A percentile compares a stretch with the other conserved stretches of the same genome.
These are phyloP conservation scores for Barnettozyma salicaria DNA, from an alignment of 805 yeast genomes.

Conservation along the genomic window DNA sequence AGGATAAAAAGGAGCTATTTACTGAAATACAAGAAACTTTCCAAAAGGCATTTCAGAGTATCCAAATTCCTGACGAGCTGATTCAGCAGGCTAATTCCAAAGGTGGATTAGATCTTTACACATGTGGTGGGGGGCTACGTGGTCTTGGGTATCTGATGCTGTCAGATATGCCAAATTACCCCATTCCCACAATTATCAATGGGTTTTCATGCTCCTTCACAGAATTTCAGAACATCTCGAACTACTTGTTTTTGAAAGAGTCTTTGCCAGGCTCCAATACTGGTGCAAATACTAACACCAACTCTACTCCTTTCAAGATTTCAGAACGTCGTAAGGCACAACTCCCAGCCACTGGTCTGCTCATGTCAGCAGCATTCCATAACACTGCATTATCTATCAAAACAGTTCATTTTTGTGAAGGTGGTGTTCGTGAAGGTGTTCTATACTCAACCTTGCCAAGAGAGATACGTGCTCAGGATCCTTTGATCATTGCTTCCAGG, in stretches of 20 bases:
- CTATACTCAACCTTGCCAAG: slow-evolving; percentile 56
- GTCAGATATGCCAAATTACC: slow-evolving; percentile 48
- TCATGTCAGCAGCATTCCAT: slow-evolving; percentile 57
- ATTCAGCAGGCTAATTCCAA: slow-evolving; percentile 43
- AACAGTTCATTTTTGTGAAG: slow-evolving; percentile 64
- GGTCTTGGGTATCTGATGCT: slow-evolving; percentile 61
- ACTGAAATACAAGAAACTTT: slow-evolving; percentile 50
- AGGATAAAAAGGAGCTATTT: slow-evolving; percentile 42
- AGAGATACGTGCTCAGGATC: slow-evolving; percentile 58
- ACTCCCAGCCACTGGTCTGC: slow-evolving; percentile 61
- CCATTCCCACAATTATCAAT: slow-evolving; percentile 63
- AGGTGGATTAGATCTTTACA: slow-evolving; percentile 58
- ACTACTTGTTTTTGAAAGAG: slow-evolving; percentile 44
- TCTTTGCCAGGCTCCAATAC: slow-evolving; percentile 40
- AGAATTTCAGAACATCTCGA: slow-evolving; percentile 46
- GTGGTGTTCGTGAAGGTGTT: slow-evolving; percentile 75
- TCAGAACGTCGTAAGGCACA: slow-evolving; percentile 62
- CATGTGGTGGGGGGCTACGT: slow-evolving; percentile 72
- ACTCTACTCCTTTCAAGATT: slow-evolving; percentile 40
- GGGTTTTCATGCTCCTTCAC: slow-evolving; percentile 57
- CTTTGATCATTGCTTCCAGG: slow-evolving; percentile 59
- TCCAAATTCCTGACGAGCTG: slow-evolving; percentile 48
- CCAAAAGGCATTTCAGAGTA: slow-evolving; percentile 42
- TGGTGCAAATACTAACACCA: slow-evolving; percentile 20
- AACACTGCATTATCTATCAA: slow-evolving; percentile 47